A percentile compares a stretch with the other conserved stretches of the same genome.
Evolutionary conservation across 257 asterid species (phyloP).

Genomic region (Plantago elongata): DNA sequence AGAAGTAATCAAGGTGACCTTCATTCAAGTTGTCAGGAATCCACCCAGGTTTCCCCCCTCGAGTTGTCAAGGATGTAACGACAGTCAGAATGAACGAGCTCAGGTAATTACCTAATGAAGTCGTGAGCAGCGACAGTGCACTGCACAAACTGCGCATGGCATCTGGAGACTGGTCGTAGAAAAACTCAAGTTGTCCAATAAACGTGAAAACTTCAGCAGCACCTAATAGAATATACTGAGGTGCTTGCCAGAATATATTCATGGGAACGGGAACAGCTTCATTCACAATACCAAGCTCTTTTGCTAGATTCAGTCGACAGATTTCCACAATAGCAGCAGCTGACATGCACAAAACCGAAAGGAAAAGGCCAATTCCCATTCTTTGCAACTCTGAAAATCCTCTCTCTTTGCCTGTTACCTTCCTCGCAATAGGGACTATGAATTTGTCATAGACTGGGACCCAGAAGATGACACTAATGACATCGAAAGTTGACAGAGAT

Average conservation of each 20-base stretch:
- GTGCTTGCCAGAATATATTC: constrained; percentile 72
- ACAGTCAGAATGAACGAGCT: constrained; percentile 74
- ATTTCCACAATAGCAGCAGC: constrained; percentile 81
- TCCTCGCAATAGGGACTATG: constrained; percentile 70
- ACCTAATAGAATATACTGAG: constrained; percentile 73
- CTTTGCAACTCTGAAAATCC: constrained; percentile 78
- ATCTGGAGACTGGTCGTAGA: constrained; percentile 89
- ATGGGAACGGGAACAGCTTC: constrained; percentile 48
- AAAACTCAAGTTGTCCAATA: constrained; percentile 83
- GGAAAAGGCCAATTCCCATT: constrained; percentile 80
- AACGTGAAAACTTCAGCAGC: constrained; percentile 77
- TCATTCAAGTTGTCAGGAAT: constrained; percentile 79
- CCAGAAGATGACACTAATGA: constrained; percentile 78
- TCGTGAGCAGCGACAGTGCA: constrained; percentile 65
- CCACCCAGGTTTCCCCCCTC: constrained; percentile 73
- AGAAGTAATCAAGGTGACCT: constrained; percentile 84
- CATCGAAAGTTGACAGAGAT: constrained; percentile 74
- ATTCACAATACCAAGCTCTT: constrained; percentile 42
- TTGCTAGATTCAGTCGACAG: constrained; percentile 44
- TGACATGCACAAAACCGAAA: constrained; percentile 69
- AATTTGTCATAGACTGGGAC: constrained; percentile 75
- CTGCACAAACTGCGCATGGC: constrained; percentile 95
- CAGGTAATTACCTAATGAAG: constrained; percentile 65
- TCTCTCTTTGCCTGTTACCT: constrained; percentile 56
- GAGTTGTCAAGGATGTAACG: constrained; percentile 59